Conservation (phyloP, 768 basidiomycete species). For the Mycena metata region DNA sequence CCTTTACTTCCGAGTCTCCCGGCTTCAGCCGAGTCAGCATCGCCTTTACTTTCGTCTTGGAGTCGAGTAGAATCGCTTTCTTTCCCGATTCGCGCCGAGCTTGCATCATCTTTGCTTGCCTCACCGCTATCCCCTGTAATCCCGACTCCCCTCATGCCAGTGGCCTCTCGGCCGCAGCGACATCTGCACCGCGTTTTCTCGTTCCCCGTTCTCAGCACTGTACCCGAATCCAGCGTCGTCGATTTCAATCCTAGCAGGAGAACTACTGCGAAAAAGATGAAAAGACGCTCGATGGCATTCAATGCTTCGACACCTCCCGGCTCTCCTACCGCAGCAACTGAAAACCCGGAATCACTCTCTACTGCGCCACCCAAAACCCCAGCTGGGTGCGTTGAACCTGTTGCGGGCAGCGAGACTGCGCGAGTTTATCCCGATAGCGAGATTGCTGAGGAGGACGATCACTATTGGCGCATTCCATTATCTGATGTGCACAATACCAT, state of each 20-base stretch:
- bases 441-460: not conserved
- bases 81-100: not conserved
- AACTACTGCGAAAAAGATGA: not conserved
- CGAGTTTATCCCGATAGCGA: not conserved
- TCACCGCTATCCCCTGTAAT: too few species aligned
- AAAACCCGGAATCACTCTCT: not conserved
- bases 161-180: not conserved
- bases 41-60: constrained; percentile 5
- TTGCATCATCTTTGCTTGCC: too few species aligned
- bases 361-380: not conserved
- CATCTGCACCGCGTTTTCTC: constrained; percentile 6
- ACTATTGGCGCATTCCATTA: constrained; percentile 13
- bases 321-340: not conserved
- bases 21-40: not conserved
- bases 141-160: too few species aligned
- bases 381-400: not conserved
- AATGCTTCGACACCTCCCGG: not conserved
- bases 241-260: not conserved
- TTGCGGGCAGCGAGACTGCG: not conserved
- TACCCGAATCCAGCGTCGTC: constrained; percentile 2
- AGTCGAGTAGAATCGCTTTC: not conserved
- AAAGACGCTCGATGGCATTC: constrained; percentile 15
- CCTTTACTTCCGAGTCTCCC: too few species aligned
- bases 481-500: constrained; percentile 25
- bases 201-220: not conserved